These are phyloP conservation scores for Cryphonectria parasitica DNA, from an alignment of 2,329 filamentous ascomycete genomes.

Conservation along the genomic window DNA sequence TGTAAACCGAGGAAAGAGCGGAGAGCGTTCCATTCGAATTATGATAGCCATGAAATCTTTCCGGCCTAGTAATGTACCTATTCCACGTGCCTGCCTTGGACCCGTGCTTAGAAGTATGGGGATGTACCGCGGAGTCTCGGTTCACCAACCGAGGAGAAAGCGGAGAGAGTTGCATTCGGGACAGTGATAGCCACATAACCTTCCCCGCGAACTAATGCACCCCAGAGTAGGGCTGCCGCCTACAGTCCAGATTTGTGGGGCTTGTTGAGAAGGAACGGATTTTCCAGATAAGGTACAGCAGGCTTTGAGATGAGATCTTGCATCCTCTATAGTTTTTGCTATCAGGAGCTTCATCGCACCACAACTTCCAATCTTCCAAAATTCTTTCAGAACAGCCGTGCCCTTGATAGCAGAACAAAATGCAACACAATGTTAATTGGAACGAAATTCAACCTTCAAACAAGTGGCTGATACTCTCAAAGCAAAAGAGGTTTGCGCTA, in stretches of 20 bases:
- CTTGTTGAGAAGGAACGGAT: neutral
- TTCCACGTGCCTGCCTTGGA: no score
- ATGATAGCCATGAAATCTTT: neutral
- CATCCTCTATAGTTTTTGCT: neutral
- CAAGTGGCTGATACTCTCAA: conserved; percentile 25
- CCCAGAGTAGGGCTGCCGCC: no score
- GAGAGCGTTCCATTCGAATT: neutral
- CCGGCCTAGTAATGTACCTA: no score
- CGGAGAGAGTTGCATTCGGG: neutral
- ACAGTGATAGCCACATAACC: neutral
- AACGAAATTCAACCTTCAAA: neutral
- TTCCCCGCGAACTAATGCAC: no score
- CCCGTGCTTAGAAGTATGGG: no score
- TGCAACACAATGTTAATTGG: neutral
- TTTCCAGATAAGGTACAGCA: neutral
- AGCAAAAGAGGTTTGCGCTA: conserved; percentile 26
- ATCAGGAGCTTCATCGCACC: neutral
- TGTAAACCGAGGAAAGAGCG: neutral
- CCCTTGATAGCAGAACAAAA: neutral
- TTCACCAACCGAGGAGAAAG: neutral
- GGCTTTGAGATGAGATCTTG: neutral
- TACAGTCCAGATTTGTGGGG: no score
- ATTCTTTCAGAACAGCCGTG: neutral
- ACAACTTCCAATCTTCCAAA: neutral
- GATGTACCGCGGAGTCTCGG: neutral